Percentiles rank a stretch among this genome's conserved stretches.
phyloP scores from a whole-genome alignment of 495 filamentous ascomycete species.

The Lepraria neglecta region DNA sequence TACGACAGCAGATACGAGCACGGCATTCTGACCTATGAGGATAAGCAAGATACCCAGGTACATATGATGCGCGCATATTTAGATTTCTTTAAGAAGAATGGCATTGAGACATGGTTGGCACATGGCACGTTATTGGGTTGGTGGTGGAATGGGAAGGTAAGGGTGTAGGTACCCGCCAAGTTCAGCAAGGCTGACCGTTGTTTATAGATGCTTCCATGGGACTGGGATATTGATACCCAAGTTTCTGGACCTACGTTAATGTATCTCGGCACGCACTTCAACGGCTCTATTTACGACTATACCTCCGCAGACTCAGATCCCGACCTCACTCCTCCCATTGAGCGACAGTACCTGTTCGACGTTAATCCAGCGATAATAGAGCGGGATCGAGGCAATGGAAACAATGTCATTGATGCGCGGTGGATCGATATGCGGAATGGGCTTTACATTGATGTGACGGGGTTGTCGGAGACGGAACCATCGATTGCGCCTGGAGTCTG shows the following conservation, averaged over 20 bases:
- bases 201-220: constrained; percentile 68
- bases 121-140: constrained; percentile 83
- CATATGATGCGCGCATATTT: constrained; percentile 71
- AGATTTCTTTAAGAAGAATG: constrained; percentile 53
- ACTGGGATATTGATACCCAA: constrained; percentile 83
- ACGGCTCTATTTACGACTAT: constrained; percentile 59
- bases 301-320: constrained; percentile 29
- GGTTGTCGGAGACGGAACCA: constrained; percentile 60
- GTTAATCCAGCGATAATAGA: constrained; percentile 64
- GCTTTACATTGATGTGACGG: constrained; percentile 86
- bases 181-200: not conserved
- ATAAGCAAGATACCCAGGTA: constrained; percentile 56
- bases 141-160: constrained; percentile 80
- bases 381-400: constrained; percentile 55
- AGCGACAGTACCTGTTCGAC: constrained; percentile 65
- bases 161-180: not conserved
- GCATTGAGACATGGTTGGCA: constrained; percentile 77
- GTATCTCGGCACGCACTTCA: constrained; percentile 56
- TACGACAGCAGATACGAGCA: constrained; percentile 69
- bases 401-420: constrained; percentile 78
- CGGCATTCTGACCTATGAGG: constrained; percentile 52
- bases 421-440: constrained; percentile 76
- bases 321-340: constrained; percentile 23
- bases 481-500: constrained; percentile 54
- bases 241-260: constrained; percentile 57